phyloP scores from a whole-genome alignment of 2,329 filamentous ascomycete species.

The Metarhizium album region DNA sequence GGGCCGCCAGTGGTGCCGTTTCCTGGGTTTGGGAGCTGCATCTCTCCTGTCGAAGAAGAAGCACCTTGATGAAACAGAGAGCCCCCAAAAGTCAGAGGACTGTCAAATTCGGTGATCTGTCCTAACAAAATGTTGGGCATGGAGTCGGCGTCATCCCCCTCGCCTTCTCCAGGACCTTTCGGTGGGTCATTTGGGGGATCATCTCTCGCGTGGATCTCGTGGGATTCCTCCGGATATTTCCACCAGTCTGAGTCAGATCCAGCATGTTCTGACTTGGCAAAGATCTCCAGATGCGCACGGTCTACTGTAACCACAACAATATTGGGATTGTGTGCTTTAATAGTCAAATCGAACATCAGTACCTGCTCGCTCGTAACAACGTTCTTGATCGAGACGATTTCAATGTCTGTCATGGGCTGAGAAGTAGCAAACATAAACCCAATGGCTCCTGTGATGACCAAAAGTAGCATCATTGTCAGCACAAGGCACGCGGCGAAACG shows the following conservation, averaged over 20 bases:
- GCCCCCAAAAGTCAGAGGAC: slow-evolving; percentile 77
- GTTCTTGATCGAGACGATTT: slow-evolving; percentile 72
- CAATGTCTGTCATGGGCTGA: slow-evolving; percentile 70
- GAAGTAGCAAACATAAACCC: slow-evolving; percentile 88
- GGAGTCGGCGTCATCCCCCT: slow-evolving; percentile 51
- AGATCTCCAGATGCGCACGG: slow-evolving; percentile 82
- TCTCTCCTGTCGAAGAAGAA: slow-evolving; percentile 67
- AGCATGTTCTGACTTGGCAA: slow-evolving; percentile 86
- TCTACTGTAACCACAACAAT: slow-evolving; percentile 79
- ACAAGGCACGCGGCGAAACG: slow-evolving; percentile 81
- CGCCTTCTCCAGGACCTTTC: slow-evolving; percentile 23
- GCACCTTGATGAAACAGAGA: slow-evolving; percentile 69
- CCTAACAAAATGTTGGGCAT: slow-evolving; percentile 83
- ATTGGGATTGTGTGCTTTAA: slow-evolving; percentile 86
- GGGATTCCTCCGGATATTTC: slow-evolving; percentile 25
- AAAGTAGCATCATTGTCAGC: slow-evolving; percentile 67
- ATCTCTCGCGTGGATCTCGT: slow-evolving; percentile 17
- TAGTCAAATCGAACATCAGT: slow-evolving; percentile 84
- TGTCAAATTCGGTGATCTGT: slow-evolving; percentile 77
- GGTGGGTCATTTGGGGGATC: slow-evolving; percentile 27
- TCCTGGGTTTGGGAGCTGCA: slow-evolving; percentile 72
- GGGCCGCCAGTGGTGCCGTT: slow-evolving; percentile 82
- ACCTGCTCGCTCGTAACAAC: slow-evolving; percentile 91
- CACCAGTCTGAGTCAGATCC: slow-evolving; percentile 57
- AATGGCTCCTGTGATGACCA: slow-evolving; percentile 75